phyloP scores from a whole-genome alignment of 352 stramenopile species.

The Phytophthora pseudosyringae region DNA sequence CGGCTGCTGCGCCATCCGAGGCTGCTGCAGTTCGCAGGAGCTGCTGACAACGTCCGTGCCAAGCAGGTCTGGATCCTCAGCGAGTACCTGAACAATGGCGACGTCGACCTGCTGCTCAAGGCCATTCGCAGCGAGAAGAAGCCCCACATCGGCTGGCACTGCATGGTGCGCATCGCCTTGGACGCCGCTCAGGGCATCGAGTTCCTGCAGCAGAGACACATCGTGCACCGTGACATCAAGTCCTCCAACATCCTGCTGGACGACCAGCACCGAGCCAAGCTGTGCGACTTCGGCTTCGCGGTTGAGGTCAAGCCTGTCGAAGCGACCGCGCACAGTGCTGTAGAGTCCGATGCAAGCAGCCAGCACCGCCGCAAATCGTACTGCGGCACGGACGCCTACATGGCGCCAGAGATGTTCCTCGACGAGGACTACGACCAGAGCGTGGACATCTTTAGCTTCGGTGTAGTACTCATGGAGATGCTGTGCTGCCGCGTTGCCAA shows the following conservation, averaged over 20 bases:
- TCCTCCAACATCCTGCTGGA: constrained; percentile 90
- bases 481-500: constrained; percentile 84
- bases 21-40: constrained; percentile 79
- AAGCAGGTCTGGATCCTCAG: constrained; percentile 88
- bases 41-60: constrained; percentile 68
- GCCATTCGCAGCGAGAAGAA: constrained; percentile 52
- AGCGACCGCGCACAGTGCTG: constrained; percentile 31
- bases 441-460: constrained; percentile 87
- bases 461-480: constrained; percentile 89
- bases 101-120: constrained; percentile 75
- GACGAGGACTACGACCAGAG: constrained; percentile 88
- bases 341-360: constrained; percentile 37
- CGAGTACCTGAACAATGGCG: constrained; percentile 78
- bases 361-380: constrained; percentile 79
- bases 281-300: constrained; percentile 89
- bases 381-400: constrained; percentile 88
- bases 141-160: constrained; percentile 65
- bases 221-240: constrained; percentile 90
- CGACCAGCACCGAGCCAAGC: constrained; percentile 68
- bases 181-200: constrained; percentile 91
- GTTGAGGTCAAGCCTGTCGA: constrained; percentile 61
- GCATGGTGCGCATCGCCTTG: constrained; percentile 70
- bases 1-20: constrained; percentile 70
- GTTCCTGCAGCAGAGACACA: constrained; percentile 93
- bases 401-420: constrained; percentile 86